Evolutionary conservation across 768 basidiomycete species (phyloP).

Genomic region (Mycena latifolia): DNA sequence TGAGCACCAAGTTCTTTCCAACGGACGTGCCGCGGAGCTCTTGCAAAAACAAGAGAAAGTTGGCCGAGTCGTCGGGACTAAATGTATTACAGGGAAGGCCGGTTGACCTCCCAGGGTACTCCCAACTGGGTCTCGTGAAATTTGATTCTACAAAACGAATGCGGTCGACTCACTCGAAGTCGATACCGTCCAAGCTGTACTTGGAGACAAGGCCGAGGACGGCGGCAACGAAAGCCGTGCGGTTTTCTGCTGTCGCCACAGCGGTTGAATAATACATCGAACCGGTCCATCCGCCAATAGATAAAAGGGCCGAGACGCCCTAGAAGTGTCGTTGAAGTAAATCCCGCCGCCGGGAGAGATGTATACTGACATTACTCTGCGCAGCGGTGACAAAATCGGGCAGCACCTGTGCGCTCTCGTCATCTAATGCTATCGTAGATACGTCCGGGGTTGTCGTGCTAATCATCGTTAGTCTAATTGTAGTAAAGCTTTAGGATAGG

Average conservation of each 20-base stretch:
- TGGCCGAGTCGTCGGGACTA: conserved; percentile 75
- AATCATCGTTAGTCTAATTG: conserved; percentile 5
- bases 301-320: conserved; percentile 69
- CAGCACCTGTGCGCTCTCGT: conserved; percentile 61
- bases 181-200: conserved; percentile 72
- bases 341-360: conserved; percentile 33
- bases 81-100: conserved; percentile 81
- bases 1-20: conserved; percentile 72
- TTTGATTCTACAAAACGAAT: conserved; percentile 8
- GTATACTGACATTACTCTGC: conserved; percentile 53
- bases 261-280: conserved; percentile 71
- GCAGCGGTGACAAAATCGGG: conserved; percentile 67
- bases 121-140: conserved; percentile 69
- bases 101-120: conserved; percentile 74
- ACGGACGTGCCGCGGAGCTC: conserved; percentile 70
- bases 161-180: conserved; percentile 68
- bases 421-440: conserved; percentile 47
- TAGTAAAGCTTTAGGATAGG: neutral
- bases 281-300: conserved; percentile 79
- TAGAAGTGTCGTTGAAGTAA: conserved; percentile 38
- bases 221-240: conserved; percentile 69
- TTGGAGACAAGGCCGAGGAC: conserved; percentile 59
- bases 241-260: conserved; percentile 66
- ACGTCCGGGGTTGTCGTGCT: conserved; percentile 57
- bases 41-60: conserved; percentile 84